Percentiles rank a stretch among this genome's conserved stretches.
These are phyloP conservation scores for Phytophthora palmivora DNA, from an alignment of 352 stramenopile genomes.

Conservation along the genomic window DNA sequence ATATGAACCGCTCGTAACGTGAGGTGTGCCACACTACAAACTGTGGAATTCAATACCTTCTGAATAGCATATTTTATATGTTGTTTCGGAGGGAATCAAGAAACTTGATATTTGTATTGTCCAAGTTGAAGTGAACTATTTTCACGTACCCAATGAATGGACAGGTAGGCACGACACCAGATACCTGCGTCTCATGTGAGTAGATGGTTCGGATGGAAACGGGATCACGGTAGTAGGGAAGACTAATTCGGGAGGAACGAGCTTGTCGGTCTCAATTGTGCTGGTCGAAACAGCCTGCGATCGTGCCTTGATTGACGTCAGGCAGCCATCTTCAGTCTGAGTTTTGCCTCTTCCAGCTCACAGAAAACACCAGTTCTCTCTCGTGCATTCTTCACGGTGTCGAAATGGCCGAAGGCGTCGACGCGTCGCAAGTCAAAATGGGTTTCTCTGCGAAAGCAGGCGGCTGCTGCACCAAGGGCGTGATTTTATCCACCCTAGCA, in stretches of 20 bases:
- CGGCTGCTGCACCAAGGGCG: conserved; percentile 20
- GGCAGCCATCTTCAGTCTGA: conserved; percentile 23
- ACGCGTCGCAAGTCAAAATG: conserved; percentile 57
- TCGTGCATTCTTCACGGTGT: conserved; percentile 4
- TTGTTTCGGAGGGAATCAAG: neutral
- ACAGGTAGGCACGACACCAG: conserved; percentile 2
- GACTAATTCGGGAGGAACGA: conserved; percentile 17
- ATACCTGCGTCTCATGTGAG: neutral
- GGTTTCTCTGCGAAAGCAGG: conserved; percentile 4
- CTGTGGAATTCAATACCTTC: conserved; percentile 9
- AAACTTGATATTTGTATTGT: conserved; percentile 16
- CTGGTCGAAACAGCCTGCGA: neutral
- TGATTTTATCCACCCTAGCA: conserved; percentile 37
- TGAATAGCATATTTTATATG: neutral
- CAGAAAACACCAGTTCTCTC: conserved; percentile 8
- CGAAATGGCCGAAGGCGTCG: conserved; percentile 42
- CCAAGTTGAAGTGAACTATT: conserved; percentile 26
- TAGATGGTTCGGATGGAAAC: neutral
- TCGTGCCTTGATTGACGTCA: too few relatives aligned
- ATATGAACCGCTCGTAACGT: conserved; percentile 32
- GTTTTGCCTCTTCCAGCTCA: conserved; percentile 31
- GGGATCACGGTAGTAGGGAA: neutral
- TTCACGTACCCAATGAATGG: conserved; percentile 8
- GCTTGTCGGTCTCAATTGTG: neutral
- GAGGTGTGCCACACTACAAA: conserved; percentile 15